Conservation (phyloP, 441 rosid species). For the Gossypium lobatum region DNA sequence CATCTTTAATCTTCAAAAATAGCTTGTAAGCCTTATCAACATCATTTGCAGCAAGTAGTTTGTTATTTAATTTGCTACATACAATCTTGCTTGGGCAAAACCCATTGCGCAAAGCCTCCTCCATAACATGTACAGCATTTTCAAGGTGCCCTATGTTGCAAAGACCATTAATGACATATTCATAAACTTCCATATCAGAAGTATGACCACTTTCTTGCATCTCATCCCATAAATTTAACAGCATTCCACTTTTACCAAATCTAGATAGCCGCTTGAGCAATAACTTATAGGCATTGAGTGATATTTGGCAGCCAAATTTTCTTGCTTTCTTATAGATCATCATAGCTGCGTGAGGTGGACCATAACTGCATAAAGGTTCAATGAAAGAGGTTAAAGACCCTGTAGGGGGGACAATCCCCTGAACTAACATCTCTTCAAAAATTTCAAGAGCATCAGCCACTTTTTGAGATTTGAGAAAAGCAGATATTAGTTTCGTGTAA, state of each 20-base stretch:
- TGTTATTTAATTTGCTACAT: slow-evolving; percentile 65
- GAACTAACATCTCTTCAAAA: slow-evolving; percentile 67
- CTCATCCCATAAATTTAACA: slow-evolving; percentile 72
- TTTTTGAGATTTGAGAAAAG: slow-evolving; percentile 61
- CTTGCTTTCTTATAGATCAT: slow-evolving; percentile 64
- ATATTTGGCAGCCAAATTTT: slow-evolving; percentile 62
- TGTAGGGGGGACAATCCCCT: slow-evolving; percentile 52
- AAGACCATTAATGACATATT: slow-evolving; percentile 73
- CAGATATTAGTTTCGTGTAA: slow-evolving; percentile 54
- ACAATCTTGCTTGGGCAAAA: slow-evolving; percentile 81
- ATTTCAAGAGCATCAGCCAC: slow-evolving; percentile 89
- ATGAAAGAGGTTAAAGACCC: slow-evolving; percentile 62
- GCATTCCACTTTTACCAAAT: slow-evolving; percentile 89
- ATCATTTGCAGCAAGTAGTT: slow-evolving; percentile 58
- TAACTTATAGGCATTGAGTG: slow-evolving; percentile 64
- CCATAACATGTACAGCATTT: slow-evolving; percentile 82
- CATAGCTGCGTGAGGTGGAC: slow-evolving; percentile 92
- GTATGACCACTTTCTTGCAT: slow-evolving; percentile 72
- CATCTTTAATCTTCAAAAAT: slow-evolving; percentile 59
- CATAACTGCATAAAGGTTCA: slow-evolving; percentile 66
- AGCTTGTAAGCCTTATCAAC: slow-evolving; percentile 79
- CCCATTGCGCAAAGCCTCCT: slow-evolving; percentile 68
- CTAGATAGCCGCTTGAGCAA: slow-evolving; percentile 72
- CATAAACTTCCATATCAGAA: slow-evolving; percentile 71
- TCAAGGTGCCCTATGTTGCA: slow-evolving; percentile 88